Evolutionary conservation across 2,329 filamentous ascomycete genomes (phyloP), one percentile per base, ranked within the genome.

Genomic region (Macrophomina pseudophaseolina): DNA sequence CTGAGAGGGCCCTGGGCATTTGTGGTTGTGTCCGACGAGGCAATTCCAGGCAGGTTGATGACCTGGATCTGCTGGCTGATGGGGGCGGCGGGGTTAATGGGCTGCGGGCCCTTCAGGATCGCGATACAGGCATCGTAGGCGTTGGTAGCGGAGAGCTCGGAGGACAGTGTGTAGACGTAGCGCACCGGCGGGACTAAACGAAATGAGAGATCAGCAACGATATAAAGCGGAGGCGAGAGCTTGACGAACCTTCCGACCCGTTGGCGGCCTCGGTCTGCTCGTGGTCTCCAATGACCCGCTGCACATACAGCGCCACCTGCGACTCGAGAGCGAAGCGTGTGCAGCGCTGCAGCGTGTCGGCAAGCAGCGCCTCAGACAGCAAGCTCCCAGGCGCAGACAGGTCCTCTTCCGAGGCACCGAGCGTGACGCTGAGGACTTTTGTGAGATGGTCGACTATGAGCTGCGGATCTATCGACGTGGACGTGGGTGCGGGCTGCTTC

Each of bases 41-140:
- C 90, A 68, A 91, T 88, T 64, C 94, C 92, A 11, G 95, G 94
- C 69, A 99, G 84, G 77, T 97, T 97, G 78, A 94, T 91, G 75
- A 97, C 91, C 75, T 96, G 93, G 73, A 99, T 89, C 81, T 99
- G 95, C 67, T 90, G 90, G 72, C 90, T 89, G 75, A 99, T 88
- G 67, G 94, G 91, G 76, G 93, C 84, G 72, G 86, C 87, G 68
- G 92, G 88, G 78, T 97, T 92, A 80, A 99, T 92, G 63, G 94
- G 91, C 76, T 90, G 88, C 65, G 94, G 91, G 65, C 93, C 89
- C 83, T 99, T 99, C 71, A 97, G 87, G 73, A 99, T 88, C 66
- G 93, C 91, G 70, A 98, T 89, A 71, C 92, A 97, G 58, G 92
- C 90, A 53, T 91, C 87, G 52, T 93, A 97, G n/a, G 90, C 90